Conservation (phyloP, 495 filamentous ascomycete species). For the Tuber aestivum region DNA sequence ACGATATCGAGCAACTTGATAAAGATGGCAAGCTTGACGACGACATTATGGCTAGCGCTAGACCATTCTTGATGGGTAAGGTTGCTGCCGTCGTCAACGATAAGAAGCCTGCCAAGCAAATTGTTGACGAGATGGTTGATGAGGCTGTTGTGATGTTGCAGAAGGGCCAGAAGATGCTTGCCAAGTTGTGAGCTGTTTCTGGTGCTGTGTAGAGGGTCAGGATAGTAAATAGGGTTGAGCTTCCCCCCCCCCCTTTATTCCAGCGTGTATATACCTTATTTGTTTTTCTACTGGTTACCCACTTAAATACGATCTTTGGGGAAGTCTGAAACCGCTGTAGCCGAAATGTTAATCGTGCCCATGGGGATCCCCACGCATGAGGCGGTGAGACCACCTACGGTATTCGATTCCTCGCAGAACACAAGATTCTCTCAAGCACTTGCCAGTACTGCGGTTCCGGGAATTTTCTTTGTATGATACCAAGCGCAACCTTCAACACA, state of each 20-base stretch:
- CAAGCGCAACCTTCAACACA: background rate
- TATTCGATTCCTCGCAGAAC: background rate
- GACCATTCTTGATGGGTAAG: conserved; percentile 94
- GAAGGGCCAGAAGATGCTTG: conserved; percentile 58
- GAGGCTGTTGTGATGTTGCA: conserved; percentile 68
- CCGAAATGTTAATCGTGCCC: background rate
- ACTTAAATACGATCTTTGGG: background rate
- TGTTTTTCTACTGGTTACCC: background rate
- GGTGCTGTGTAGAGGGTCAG: background rate
- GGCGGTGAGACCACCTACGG: background rate
- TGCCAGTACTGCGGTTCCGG: background rate
- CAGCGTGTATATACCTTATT: background rate
- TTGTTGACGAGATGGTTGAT: conserved; percentile 89
- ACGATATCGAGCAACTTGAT: conserved; percentile 78
- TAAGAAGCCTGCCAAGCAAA: conserved; percentile 82
- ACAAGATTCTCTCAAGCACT: background rate
- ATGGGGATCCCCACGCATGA: background rate
- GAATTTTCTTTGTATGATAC: background rate
- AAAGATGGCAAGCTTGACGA: conserved; percentile 52
- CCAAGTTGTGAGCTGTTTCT: conserved; percentile 47
- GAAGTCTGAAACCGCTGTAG: background rate
- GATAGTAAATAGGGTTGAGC: background rate
- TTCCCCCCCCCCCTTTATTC: background rate
- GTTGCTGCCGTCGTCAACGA: conserved; percentile 89
- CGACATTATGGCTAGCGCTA: conserved; percentile 82